Base-by-base conservation (phyloP, 352 stramenopile genomes). In the Phytophthora constricta region DNA sequence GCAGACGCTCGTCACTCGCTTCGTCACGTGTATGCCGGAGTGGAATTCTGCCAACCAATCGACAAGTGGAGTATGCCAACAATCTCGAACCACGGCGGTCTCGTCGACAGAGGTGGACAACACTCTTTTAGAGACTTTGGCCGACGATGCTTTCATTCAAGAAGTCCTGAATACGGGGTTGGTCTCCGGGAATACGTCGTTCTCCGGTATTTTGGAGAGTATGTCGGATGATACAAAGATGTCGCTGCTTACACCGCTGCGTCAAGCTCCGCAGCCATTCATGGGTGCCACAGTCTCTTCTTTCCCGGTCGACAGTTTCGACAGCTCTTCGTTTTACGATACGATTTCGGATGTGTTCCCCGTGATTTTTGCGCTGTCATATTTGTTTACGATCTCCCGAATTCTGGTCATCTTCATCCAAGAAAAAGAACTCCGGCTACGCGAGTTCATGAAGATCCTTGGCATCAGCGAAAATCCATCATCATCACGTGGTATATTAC, bases 381-480 rank as follows among this genome's bases (percentile, higher is more conserved):
- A 96, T 64, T 57, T 98, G 34, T 96, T 93, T 67, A 85, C 89
- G 5, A 82, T 96, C 5, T 97, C 89, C 7, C 74, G 82, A 4
- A 81, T 97, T 26, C 66, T 98, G 41, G 72, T 92, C 7, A 70
- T 82, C 19, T 77, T 98, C 52, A 95, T 98, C 20, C 65, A 79
- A n/a, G 94, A 98, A 68, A 97, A 97, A 42, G 93, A 98, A 62
- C 80, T 79, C 4, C 79, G 87, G 1, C 77, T 95, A 41, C 90
- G 93, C 19, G 94, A 98, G 65, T 84, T 84, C 41, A 95, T 98
- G 74, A 93, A 94, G 67, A 85, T 89, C 46, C 88, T 98, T 59
- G 95, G 96, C 16, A 80, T 98, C 23, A 95, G 70, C 9, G 83
- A 93, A 49, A 58, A 14, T 71, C 66, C n/a, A 92, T 93, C 50